Evolutionary conservation across 345 rosid genomes (phyloP), one percentile per base, ranked within the genome.

Genomic region (Rhizophora apiculata): DNA sequence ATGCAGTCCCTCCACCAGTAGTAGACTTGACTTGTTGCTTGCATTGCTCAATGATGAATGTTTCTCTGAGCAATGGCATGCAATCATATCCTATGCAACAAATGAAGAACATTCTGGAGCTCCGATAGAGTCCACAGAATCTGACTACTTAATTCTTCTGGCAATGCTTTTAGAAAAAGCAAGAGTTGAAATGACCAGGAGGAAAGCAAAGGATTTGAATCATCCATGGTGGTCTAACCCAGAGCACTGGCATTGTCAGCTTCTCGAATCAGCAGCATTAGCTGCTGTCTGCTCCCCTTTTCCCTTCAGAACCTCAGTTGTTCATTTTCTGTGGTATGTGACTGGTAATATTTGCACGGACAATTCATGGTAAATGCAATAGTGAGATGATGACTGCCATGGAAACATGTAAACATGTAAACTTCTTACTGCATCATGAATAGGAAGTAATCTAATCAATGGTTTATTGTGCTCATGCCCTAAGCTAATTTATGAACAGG

Each of bases 41-140:
- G 82, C 88, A 68, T 80, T 92, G 72, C 85, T 91, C 57, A 84
- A 92, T 71, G 93, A 92, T 78, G 96, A 89, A 79, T 85, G 73
- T 76, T 88, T 89, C 75, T 72, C 79, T 64, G 87, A 85, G 75
- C 99, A 89, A 81, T 91, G 96, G 93, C 55, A 68, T 78, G 76
- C 86, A 74, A 68, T 88, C 70, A 65, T 92, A 68, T 83, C 92
- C 15, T 84, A 78, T 80, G 88, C 80, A 46, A 76, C 74, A 67
- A 77, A 83, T 73, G 72, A 76, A 64, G 76, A 64, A 76, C 64
- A 68, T 67, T 79, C 78, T 78, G 80, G 70, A 60, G 68, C 39
- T 62, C 79, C 51, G 51, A 62, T 37, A 68, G 80, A 75, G 71
- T 68, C 69, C 66, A 62, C 24, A 39, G 79, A 84, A 59, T 69